A percentile compares a stretch with the other conserved stretches of the same genome.
Conservation (phyloP, 2,329 filamentous ascomycete genomes). For the Fusarium tanahbumbuense region DNA sequence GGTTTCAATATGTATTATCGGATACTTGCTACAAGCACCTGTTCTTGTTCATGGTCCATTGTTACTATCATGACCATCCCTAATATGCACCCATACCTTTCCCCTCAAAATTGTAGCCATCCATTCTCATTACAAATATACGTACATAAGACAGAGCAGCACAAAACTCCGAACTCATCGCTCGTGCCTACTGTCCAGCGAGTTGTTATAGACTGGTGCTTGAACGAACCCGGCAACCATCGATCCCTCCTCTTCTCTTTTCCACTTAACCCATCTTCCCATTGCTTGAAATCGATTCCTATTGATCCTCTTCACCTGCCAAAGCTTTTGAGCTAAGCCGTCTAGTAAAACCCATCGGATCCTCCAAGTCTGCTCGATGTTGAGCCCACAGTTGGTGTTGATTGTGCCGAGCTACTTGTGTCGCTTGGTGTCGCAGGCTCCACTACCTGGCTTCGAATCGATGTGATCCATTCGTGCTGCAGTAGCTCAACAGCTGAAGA, state of each 20-base stretch:
- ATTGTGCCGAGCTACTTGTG: conserved; percentile 56
- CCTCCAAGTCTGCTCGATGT: conserved; percentile 48
- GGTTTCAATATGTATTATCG: conserved; percentile 30
- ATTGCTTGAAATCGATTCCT: background rate
- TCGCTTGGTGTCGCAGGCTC: conserved; percentile 74
- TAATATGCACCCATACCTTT: conserved; percentile 20
- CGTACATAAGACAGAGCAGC: conserved; percentile 37
- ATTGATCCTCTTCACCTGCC: background rate
- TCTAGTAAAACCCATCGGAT: conserved; percentile 49
- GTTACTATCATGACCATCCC: conserved; percentile 40
- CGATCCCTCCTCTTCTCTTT: conserved; percentile 19
- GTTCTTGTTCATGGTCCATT: conserved; percentile 32
- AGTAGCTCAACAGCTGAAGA: conserved; percentile 88
- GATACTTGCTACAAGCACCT: conserved; percentile 40
- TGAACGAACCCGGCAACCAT: conserved; percentile 29
- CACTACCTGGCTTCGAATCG: conserved; percentile 72
- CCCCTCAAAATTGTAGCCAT: conserved; percentile 15
- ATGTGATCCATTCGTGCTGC: conserved; percentile 91
- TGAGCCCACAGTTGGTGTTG: conserved; percentile 49
- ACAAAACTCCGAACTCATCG: conserved; percentile 44
- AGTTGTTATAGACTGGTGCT: conserved; percentile 34
- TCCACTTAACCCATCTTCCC: background rate
- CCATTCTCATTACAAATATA: conserved; percentile 42
- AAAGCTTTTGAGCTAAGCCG: background rate
- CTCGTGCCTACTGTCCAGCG: conserved; percentile 37